These are phyloP conservation scores for Cerrena zonata DNA, from an alignment of 1,284 basidiomycete species.

Conservation along the genomic window DNA sequence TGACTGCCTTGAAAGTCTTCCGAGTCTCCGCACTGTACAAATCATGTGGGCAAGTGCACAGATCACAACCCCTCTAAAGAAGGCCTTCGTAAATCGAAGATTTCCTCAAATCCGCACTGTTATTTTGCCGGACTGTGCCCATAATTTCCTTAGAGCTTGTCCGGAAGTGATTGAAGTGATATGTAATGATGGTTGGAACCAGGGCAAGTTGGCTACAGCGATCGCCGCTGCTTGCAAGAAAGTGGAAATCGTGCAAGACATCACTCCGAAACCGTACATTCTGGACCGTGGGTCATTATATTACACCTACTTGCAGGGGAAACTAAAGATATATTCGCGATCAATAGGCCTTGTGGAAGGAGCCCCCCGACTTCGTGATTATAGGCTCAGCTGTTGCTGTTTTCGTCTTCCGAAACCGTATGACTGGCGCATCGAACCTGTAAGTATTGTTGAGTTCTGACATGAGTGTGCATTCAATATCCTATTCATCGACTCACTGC, in stretches of 20 bases:
- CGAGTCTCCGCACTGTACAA: constrained; percentile 31
- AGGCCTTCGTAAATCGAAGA: constrained; percentile 21
- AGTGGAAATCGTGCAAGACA: constrained; percentile 21
- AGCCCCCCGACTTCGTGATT: neutral
- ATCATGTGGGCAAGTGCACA: constrained; percentile 24
- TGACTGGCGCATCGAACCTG: neutral
- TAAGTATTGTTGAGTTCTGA: too few relatives aligned
- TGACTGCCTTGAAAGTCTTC: constrained; percentile 25
- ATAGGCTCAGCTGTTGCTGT: neutral
- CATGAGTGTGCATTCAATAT: too few relatives aligned
- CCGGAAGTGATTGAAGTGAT: constrained; percentile 23
- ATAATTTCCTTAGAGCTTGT: constrained; percentile 30
- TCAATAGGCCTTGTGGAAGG: neutral
- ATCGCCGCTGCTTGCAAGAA: constrained; percentile 23
- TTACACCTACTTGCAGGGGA: too few relatives aligned
- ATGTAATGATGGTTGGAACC: constrained; percentile 18
- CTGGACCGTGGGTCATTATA: neutral
- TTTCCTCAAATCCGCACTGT: constrained; percentile 27
- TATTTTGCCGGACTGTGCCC: constrained; percentile 24
- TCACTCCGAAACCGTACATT: neutral
- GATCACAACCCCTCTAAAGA: constrained; percentile 25
- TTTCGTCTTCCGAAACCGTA: neutral
- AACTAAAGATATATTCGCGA: too few relatives aligned
- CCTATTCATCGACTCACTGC: too few relatives aligned
- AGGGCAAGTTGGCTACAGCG: constrained; percentile 22